phyloP scores from a whole-genome alignment of 2,329 filamentous ascomycete species.

The Claviceps citrina region DNA sequence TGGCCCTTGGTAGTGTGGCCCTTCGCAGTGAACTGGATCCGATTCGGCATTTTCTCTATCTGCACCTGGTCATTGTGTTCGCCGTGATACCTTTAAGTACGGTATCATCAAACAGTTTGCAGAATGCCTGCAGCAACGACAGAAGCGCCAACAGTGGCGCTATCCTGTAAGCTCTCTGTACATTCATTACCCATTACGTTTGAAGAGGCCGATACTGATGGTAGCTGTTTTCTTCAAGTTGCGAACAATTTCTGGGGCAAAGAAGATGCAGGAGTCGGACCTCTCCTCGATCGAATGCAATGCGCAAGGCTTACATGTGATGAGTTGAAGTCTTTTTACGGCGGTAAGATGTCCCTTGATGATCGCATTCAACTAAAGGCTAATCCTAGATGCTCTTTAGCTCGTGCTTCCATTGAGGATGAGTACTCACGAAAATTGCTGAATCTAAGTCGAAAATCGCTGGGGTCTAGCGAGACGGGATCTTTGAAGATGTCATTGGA shows the following conservation, averaged over 20 bases:
- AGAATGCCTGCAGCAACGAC: constrained; percentile 45
- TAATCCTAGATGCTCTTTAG: constrained; percentile 25
- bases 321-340: constrained; percentile 84
- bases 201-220: not conserved
- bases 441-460: constrained; percentile 68
- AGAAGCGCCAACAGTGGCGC: constrained; percentile 48
- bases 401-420: constrained; percentile 85
- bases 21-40: not conserved
- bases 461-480: constrained; percentile 77
- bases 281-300: constrained; percentile 86
- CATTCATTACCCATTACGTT: too few relatives aligned
- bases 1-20: not conserved
- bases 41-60: not conserved
- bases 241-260: constrained; percentile 99
- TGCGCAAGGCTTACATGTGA: constrained; percentile 88
- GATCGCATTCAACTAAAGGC: not conserved
- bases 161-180: constrained; percentile 41
- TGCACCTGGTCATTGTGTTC: not conserved
- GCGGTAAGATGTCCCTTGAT: constrained; percentile 33
- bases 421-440: constrained; percentile 87
- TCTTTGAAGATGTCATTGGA: constrained; percentile 75
- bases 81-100: not conserved
- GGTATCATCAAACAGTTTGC: constrained; percentile 8
- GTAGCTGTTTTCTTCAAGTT: constrained; percentile 35
- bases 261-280: constrained; percentile 87